Base-by-base conservation (phyloP, 306 rosid genomes). In the Inga oerstediana region DNA sequence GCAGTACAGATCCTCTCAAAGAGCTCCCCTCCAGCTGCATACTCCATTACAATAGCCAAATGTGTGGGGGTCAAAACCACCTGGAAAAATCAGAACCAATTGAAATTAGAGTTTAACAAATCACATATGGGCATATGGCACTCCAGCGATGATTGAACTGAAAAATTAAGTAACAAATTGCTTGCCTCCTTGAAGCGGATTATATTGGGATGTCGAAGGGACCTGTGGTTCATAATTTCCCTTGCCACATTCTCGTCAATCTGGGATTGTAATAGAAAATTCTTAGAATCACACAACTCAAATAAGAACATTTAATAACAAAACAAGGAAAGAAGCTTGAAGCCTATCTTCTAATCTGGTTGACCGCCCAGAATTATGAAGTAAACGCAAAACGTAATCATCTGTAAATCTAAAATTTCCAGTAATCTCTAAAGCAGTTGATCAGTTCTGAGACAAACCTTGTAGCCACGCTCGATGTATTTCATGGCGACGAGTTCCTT, bases 401-500 rank as follows among this genome's bases (percentile, higher is more conserved):
- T 39, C 17, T 0, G 72, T 7, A 79, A 82, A 81, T 39, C 54
- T 32, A 2, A 34, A 56, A 52, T 19, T 39, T 19, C 17, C 54
- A n/a, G 32, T 6, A 39, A 67, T 22, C 0, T 17, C 9, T 54
- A 58, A 61, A 1, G 8, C 8, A 11, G 59, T 43, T 56, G 19
- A 17, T 43, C 4, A 16, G 44, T 44, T 39, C 54, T 72, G 46
- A 24, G 39, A 24, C 39, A 32, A n/a, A 91, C 92, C 91, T 84
- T 89, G 48, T 14, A 75, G 69, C 94, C 94, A 67, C 94, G 91
- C 78, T 91, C 94, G 81, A 91, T 89, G 89, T 88, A 91, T 88
- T 91, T 91, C 91, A 91, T 89, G 81, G 94, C 94, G 5, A 91
- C 94, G 14, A 91, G 94, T 68, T 91, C 94, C 87, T 88, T 89